Percentiles rank a stretch among this genome's conserved stretches.
phyloP scores from a whole-genome alignment of 306 rosid species.

The Corylus americana region DNA sequence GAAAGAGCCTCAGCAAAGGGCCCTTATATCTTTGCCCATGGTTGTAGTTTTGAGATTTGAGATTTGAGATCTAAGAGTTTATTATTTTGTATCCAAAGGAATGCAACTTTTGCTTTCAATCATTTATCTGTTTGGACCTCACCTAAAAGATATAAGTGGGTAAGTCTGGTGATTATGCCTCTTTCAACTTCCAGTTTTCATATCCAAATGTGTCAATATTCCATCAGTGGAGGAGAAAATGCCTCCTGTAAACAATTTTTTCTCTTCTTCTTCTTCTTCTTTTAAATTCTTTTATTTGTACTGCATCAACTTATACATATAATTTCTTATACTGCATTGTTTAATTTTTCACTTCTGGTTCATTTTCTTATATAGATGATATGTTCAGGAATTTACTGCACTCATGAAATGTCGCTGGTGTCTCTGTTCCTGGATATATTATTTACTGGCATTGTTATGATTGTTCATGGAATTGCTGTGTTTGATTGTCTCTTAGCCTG shows the following conservation, averaged over 20 bases:
- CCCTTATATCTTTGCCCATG: background rate
- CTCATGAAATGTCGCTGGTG: conserved; percentile 1
- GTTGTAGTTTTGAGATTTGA: background rate
- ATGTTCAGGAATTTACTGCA: background rate
- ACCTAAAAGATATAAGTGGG: background rate
- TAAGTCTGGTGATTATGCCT: background rate
- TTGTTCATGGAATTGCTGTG: conserved; percentile 7
- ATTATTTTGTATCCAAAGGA: background rate
- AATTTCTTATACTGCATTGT: background rate
- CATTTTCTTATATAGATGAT: background rate
- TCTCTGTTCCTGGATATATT: background rate
- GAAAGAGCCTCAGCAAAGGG: background rate
- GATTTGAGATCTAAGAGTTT: background rate
- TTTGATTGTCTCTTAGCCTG: conserved; percentile 19
- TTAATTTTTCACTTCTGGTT: background rate
- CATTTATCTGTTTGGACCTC: background rate
- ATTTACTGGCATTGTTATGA: background rate
- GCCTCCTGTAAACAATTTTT: background rate
- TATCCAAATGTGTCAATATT: background rate
- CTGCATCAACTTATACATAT: background rate
- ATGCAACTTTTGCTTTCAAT: background rate
- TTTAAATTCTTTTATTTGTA: background rate
- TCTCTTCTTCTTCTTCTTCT: background rate
- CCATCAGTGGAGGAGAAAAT: background rate
- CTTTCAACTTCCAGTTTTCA: background rate